Evolutionary conservation across 148 eudicot species (phyloP).

Genomic region (Euryodendron excelsum): DNA sequence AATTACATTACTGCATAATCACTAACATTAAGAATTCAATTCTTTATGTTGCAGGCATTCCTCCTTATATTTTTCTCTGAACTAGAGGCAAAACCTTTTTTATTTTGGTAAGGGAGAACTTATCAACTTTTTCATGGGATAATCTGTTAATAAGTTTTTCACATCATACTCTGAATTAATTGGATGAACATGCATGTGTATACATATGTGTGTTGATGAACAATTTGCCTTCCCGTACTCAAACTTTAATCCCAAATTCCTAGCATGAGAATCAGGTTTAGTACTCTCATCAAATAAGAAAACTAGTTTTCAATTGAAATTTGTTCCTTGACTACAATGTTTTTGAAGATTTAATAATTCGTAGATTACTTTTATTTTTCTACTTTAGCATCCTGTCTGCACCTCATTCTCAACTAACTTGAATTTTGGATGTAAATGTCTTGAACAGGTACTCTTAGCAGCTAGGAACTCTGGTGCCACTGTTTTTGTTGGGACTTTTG

Average conservation of each 20-base stretch:
- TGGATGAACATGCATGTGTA: background rate
- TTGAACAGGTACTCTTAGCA: slow-evolving; percentile 84
- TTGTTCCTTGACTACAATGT: background rate
- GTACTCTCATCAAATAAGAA: background rate
- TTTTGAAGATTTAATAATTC: background rate
- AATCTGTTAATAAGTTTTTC: background rate
- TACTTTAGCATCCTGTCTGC: background rate
- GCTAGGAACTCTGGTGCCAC: slow-evolving; percentile 82
- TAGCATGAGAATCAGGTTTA: background rate
- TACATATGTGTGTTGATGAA: background rate
- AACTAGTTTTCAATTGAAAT: background rate
- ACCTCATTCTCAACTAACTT: background rate
- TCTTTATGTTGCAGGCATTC: slow-evolving; percentile 74
- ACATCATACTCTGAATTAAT: background rate
- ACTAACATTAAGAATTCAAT: slow-evolving; percentile 8
- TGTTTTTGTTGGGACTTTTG: slow-evolving; percentile 89
- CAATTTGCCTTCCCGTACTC: background rate
- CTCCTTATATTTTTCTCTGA: slow-evolving; percentile 96
- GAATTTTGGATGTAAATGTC: slow-evolving; percentile 14
- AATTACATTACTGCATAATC: background rate
- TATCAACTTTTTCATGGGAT: background rate
- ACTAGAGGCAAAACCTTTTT: slow-evolving; percentile 94
- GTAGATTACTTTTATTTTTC: background rate
- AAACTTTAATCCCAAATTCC: background rate
- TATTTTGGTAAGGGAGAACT: slow-evolving; percentile 64